Conservation (phyloP, 2,329 filamentous ascomycete species). For the Chrysoporthe deuterocubensis region DNA sequence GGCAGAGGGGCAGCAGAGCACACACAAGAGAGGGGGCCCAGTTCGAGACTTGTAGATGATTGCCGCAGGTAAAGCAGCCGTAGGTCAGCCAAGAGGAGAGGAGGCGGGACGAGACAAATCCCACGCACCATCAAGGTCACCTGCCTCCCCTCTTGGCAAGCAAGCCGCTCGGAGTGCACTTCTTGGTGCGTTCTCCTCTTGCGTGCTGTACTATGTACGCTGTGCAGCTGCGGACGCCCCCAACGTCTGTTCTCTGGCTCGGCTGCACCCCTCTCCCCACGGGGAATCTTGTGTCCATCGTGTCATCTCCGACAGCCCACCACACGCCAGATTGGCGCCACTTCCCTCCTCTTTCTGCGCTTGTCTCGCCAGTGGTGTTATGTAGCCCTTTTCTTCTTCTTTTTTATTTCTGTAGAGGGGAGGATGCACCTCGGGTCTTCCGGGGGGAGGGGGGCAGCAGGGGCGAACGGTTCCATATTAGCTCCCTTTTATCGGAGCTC, state of each 20-base stretch:
- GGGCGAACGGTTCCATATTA: no score
- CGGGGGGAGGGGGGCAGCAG: no score
- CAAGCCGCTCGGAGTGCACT: no score
- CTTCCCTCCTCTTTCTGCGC: constrained; percentile 5
- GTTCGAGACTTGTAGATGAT: no score
- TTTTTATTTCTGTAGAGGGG: not conserved
- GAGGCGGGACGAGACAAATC: not conserved
- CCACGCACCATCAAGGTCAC: no score
- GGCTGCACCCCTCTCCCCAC: not conserved
- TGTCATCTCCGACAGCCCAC: not conserved
- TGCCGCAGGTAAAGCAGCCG: not conserved
- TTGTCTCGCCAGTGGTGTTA: constrained; percentile 8
- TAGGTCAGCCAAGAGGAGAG: no score
- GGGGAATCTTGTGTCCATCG: not conserved
- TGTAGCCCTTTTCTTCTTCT: not conserved
- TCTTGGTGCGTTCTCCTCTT: no score
- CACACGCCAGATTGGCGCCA: not conserved
- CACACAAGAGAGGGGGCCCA: not conserved
- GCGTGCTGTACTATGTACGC: no score
- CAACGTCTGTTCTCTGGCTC: not conserved
- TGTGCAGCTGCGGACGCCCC: no score
- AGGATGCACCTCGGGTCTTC: no score
- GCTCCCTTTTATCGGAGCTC: not conserved
- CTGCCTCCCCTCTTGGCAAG: not conserved
- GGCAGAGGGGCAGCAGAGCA: not conserved